Evolutionary conservation across 257 asterid genomes (phyloP).

Genomic region (Gardenia jasminoides): DNA sequence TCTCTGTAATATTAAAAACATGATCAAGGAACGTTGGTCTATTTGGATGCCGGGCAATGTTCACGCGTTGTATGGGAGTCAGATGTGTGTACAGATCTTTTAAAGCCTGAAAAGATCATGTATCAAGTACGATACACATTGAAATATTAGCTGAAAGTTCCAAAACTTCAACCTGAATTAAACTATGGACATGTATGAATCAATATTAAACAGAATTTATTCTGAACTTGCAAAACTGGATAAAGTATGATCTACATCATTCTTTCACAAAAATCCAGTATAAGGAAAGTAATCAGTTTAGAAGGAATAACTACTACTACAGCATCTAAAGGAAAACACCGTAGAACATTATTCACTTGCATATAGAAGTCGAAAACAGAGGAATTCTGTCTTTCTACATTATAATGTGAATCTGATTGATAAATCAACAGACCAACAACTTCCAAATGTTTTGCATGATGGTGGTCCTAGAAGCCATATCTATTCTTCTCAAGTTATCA

Average conservation of each 20-base stretch:
- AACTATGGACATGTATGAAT: background rate
- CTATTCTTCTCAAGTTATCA: background rate
- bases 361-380: background rate
- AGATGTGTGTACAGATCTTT: constrained; percentile 72
- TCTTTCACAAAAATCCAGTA: background rate
- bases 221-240: too few relatives aligned
- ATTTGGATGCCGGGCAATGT: constrained; percentile 82
- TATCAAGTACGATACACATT: background rate
- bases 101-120: constrained; percentile 63
- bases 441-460: background rate
- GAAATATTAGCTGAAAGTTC: background rate
- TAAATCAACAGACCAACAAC: background rate
- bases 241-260: background rate
- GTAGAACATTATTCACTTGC: background rate
- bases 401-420: background rate
- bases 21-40: constrained; percentile 95
- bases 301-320: background rate
- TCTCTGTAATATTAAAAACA: constrained; percentile 76
- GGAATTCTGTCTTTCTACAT: background rate
- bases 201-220: background rate
- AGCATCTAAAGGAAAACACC: background rate
- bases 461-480: background rate
- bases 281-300: background rate
- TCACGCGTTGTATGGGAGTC: constrained; percentile 78
- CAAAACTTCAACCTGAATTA: background rate